Evolutionary conservation across 129 eudicot species (phyloP), one percentile per base, ranked within the genome.

Genomic region (Pulicaria dysenterica): DNA sequence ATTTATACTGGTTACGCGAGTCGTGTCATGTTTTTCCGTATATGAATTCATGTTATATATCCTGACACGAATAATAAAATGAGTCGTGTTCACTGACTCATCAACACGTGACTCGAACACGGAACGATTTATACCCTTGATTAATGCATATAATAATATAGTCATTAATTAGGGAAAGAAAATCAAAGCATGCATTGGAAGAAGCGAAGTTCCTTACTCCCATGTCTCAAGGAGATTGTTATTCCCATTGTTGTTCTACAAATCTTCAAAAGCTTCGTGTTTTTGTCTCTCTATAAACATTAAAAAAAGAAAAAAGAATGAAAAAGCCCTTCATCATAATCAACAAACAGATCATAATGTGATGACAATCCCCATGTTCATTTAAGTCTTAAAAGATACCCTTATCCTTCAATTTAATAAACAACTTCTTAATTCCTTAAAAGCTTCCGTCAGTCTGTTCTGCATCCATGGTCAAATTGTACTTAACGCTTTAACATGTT

Each of bases 201-300:
- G 78, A 74, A 67, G 89, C 19, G 87, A 70, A 82, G 62, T 85
- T 82, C 80, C 83, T 69, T 84, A 82, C 68, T 77, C 78, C 89
- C 90, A 70, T 85, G 89, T 85, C 80, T 82, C 76, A 72, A 73
- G 90, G 94, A 85, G 87, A 85, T 80, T 82, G 82, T 77, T 77
- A 77, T 70, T 77, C 82, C 72, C 82, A 55, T 77, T 74, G 83
- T 73, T 70, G 59, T 77, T 73, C 70, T 74, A 45, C 68, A 67
- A 59, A 76, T 73, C 80, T 50, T 63, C 49, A 46, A 64, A 70
- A 14, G 54, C 59, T 51, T 53, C 58, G 37, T 77, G 65, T 73
- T 77, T 65, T 77, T 62, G 77, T 77, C 77, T 70, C 72, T 70
- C 62, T 43, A 77, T 70, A 65, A 77, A 19, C 67, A 75, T 43